phyloP scores from a whole-genome alignment of 352 stramenopile genomes.

The Pythium monospermum region DNA sequence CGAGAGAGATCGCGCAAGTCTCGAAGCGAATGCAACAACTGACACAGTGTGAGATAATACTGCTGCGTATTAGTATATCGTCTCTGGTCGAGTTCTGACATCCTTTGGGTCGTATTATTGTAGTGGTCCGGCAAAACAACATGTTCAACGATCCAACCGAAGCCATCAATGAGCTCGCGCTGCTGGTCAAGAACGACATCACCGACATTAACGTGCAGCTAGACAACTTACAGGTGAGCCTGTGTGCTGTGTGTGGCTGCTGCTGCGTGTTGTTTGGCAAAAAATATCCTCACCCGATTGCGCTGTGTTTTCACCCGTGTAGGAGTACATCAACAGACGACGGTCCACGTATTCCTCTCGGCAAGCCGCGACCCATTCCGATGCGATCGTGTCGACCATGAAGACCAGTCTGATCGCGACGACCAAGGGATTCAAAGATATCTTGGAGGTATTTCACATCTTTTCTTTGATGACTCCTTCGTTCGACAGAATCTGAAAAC shows the following conservation, averaged over 20 bases:
- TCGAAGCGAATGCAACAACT: slow-evolving; percentile 79
- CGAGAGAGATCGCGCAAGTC: slow-evolving; percentile 76
- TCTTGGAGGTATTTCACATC: slow-evolving; percentile 41
- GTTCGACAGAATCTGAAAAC: too few relatives aligned
- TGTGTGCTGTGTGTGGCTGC: too few relatives aligned
- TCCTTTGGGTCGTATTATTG: background rate
- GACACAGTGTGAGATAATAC: slow-evolving; percentile 50
- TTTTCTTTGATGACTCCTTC: too few relatives aligned
- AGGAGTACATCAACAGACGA: slow-evolving; percentile 76
- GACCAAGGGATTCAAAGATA: slow-evolving; percentile 80
- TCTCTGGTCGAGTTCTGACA: background rate
- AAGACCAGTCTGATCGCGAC: slow-evolving; percentile 80
- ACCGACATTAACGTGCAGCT: slow-evolving; percentile 84
- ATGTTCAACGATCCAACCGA: slow-evolving; percentile 87
- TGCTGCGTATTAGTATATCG: too few relatives aligned
- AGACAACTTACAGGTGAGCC: slow-evolving; percentile 66
- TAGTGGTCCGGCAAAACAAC: slow-evolving; percentile 85
- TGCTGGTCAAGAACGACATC: slow-evolving; percentile 84
- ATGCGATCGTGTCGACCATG: slow-evolving; percentile 81
- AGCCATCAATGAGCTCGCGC: slow-evolving; percentile 77
- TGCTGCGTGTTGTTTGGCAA: background rate
- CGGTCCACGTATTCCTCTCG: slow-evolving; percentile 45
- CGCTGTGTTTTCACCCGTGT: too few relatives aligned
- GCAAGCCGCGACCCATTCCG: slow-evolving; percentile 74
- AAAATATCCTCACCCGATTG: too few relatives aligned